Percentiles rank a stretch among this genome's conserved stretches.
phyloP scores from a whole-genome alignment of 805 yeast genomes.

The Candida maesae region DNA sequence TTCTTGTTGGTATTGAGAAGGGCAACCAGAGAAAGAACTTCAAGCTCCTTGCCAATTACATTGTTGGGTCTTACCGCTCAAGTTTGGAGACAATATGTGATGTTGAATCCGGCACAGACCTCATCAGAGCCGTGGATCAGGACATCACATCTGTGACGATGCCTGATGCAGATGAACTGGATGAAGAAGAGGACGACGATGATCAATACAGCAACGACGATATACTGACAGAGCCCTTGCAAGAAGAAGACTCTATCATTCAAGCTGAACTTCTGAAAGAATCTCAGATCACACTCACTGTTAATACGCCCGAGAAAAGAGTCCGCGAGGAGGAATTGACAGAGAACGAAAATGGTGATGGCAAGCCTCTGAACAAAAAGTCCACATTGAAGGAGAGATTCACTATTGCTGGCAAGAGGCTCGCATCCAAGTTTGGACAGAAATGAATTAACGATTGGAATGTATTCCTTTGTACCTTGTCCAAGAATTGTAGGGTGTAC shows the following conservation, averaged over 20 bases:
- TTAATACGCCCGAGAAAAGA: constrained; percentile 14
- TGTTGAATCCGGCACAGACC: constrained; percentile 23
- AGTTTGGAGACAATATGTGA: constrained; percentile 23
- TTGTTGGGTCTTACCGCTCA: constrained; percentile 24
- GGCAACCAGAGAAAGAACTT: constrained; percentile 20
- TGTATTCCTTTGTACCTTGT: no score
- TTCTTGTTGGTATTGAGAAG: constrained; percentile 28
- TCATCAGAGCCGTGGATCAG: constrained; percentile 19
- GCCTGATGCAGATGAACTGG: constrained; percentile 13
- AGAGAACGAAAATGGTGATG: constrained; percentile 3
- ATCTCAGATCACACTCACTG: neutral
- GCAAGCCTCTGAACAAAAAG: no score
- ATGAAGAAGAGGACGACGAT: no score
- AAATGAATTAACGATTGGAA: constrained; percentile 9
- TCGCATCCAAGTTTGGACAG: constrained; percentile 23
- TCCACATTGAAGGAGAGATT: constrained; percentile 13
- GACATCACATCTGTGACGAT: constrained; percentile 32
- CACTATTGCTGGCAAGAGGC: constrained; percentile 26
- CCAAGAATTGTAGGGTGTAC: no score
- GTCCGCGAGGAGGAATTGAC: constrained; percentile 15
- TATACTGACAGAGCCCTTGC: constrained; percentile 18
- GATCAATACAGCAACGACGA: constrained; percentile 17
- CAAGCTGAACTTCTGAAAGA: constrained; percentile 10
- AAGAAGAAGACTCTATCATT: constrained; percentile 19
- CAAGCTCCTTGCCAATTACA: constrained; percentile 23